A percentile compares a stretch with the other conserved stretches of the same genome.
Conservation (phyloP, 2,329 filamentous ascomycete genomes). For the Biscogniauxia mediterranea region DNA sequence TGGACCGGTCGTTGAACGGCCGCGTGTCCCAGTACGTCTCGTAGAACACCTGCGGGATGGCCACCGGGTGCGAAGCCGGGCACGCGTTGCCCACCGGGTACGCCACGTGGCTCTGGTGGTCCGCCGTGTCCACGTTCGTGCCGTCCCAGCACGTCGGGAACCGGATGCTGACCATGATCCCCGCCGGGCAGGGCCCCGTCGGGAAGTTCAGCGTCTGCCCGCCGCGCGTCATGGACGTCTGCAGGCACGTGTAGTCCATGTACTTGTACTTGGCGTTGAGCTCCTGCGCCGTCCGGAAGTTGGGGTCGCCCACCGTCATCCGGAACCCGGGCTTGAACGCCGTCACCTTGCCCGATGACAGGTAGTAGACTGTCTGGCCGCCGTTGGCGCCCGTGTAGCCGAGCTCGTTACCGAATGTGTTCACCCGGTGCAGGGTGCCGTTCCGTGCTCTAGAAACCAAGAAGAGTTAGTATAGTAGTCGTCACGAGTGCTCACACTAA, state of each 20-base stretch:
- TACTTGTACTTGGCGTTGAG: conserved; percentile 29
- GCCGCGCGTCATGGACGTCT: conserved; percentile 26
- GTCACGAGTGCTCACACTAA: too few relatives aligned
- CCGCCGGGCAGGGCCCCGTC: conserved; percentile 21
- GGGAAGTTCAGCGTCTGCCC: conserved; percentile 30
- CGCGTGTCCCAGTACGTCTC: conserved; percentile 41
- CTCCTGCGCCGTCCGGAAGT: conserved; percentile 27
- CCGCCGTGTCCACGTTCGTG: conserved; percentile 29
- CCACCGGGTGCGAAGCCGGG: conserved; percentile 31
- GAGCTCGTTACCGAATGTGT: conserved; percentile 32
- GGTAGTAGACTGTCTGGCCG: conserved; percentile 42
- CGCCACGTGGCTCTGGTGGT: conserved; percentile 33
- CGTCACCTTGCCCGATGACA: conserved; percentile 37
- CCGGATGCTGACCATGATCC: conserved; percentile 26
- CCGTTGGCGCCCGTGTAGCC: conserved; percentile 29
- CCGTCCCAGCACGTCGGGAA: conserved; percentile 33
- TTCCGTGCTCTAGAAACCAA: conserved; percentile 23
- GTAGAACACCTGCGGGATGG: conserved; percentile 40
- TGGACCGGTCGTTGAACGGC: conserved; percentile 34
- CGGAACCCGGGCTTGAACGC: conserved; percentile 41
- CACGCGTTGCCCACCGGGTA: conserved; percentile 30
- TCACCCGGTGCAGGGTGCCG: conserved; percentile 30
- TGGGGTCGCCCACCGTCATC: conserved; percentile 40
- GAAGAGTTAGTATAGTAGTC: conserved; percentile 9
- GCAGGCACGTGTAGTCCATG: conserved; percentile 31